Conservation (phyloP, 2,329 filamentous ascomycete genomes). For the Fusarium robinianum region DNA sequence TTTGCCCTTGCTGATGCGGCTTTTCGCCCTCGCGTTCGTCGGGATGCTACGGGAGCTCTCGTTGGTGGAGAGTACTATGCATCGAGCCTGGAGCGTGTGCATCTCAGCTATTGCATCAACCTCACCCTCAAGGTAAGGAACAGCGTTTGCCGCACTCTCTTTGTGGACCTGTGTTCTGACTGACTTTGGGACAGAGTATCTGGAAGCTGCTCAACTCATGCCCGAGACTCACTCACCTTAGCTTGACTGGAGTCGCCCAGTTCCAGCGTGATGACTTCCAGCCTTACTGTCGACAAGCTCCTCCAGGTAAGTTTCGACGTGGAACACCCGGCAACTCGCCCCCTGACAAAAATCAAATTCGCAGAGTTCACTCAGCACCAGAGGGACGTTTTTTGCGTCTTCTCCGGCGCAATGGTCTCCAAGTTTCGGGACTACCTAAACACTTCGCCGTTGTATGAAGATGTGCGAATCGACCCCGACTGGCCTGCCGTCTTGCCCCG, state of each 20-base stretch:
- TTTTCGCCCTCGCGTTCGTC: constrained; percentile 54
- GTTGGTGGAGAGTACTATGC: constrained; percentile 58
- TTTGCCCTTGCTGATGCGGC: constrained; percentile 77
- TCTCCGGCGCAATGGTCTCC: constrained; percentile 83
- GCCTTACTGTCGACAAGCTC: constrained; percentile 83
- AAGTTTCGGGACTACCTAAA: constrained; percentile 81
- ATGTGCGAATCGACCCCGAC: constrained; percentile 43
- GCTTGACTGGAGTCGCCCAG: constrained; percentile 88
- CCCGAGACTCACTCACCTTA: constrained; percentile 89
- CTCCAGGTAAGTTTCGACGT: constrained; percentile 63
- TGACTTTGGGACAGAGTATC: constrained; percentile 69
- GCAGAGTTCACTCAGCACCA: constrained; percentile 94
- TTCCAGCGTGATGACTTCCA: constrained; percentile 87
- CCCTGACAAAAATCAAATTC: constrained; percentile 34
- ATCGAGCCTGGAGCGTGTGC: constrained; percentile 83
- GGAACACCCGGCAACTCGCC: no score
- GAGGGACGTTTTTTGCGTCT: constrained; percentile 94
- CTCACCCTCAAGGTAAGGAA: constrained; percentile 75
- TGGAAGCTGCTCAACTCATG: constrained; percentile 87
- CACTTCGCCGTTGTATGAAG: constrained; percentile 52
- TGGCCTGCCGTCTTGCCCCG: no score
- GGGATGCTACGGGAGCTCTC: constrained; percentile 53
- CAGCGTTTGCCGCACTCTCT: neutral
- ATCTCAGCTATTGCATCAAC: constrained; percentile 91
- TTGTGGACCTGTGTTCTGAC: neutral